Percentiles rank a stretch among this genome's conserved stretches.
phyloP scores from a whole-genome alignment of 2,329 filamentous ascomycete species.

The Byssoonygena ceratinophila region DNA sequence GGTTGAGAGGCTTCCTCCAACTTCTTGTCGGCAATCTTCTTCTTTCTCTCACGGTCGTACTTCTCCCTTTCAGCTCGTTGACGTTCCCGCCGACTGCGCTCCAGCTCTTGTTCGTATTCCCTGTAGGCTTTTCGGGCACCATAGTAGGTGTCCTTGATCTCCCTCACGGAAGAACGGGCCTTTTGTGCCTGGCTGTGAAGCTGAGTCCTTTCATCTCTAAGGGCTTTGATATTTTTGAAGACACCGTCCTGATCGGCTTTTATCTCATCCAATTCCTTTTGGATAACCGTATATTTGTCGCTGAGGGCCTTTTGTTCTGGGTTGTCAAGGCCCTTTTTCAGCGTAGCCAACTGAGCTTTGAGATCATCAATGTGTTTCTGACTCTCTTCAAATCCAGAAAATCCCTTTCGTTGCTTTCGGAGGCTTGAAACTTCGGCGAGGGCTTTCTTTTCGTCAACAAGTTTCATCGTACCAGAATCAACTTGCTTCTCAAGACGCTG shows the following conservation, averaged over 20 bases:
- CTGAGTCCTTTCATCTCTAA: slow-evolving; percentile 77
- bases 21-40: slow-evolving; percentile 46
- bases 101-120: slow-evolving; percentile 73
- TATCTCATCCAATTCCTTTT: slow-evolving; percentile 78
- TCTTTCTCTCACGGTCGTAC: slow-evolving; percentile 40
- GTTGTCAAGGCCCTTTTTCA: slow-evolving; percentile 82
- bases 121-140: slow-evolving; percentile 68
- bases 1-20: slow-evolving; percentile 51
- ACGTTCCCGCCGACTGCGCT: slow-evolving; percentile 64
- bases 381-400: slow-evolving; percentile 68
- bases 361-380: slow-evolving; percentile 85
- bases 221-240: slow-evolving; percentile 73
- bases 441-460: slow-evolving; percentile 96
- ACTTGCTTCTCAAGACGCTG: slow-evolving; percentile 71
- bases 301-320: slow-evolving; percentile 80
- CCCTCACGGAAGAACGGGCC: slow-evolving; percentile 70
- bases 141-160: slow-evolving; percentile 84
- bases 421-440: slow-evolving; percentile 70
- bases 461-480: slow-evolving; percentile 79
- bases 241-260: slow-evolving; percentile 86
- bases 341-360: slow-evolving; percentile 75
- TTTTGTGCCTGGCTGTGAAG: slow-evolving; percentile 76
- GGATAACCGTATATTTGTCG: slow-evolving; percentile 74
- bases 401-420: slow-evolving; percentile 83
- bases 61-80: slow-evolving; percentile 64